Base-by-base conservation (phyloP, 768 basidiomycete species). In the Boletus speciosus region DNA sequence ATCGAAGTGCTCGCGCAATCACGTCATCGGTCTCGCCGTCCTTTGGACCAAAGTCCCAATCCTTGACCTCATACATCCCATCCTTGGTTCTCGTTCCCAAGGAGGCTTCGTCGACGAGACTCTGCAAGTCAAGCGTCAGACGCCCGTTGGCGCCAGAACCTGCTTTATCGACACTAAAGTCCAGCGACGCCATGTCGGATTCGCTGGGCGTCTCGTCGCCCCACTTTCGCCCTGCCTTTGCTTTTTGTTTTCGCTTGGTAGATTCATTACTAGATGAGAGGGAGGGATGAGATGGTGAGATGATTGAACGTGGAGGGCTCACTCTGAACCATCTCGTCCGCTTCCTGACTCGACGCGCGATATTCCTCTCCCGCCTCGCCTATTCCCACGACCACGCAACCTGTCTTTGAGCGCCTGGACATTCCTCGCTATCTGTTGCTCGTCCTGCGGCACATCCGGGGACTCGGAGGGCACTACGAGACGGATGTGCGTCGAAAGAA, bases 401-500 rank as follows among this genome's bases (percentile, higher is more conserved):
- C 92, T 80, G 49, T 81, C 86, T 71, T 95, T 97, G 50, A 99
- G 77, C 0, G 90, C 91, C 61, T 93, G 87, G 1, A 97, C 90
- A 65, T 95, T 97, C 60, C 90, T 80, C 4, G 95, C 85, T 57
- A 98, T 98, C 62, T 93, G 85, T 65, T 96, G 88, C 54, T 91
- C 93, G 57, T 94, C 92, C 39, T 81, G 78, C 2, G 82, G 75
- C 3, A 73, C 68, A 39, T 84, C 81, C 21, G 77, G 63, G 8
- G 78, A 73, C 57, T 78, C 73, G 3, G 78, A 73, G 1, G 81
- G 81, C 42, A 73, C 80, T 84, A 53, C 6, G 6, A 38, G 15
- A 35, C 5, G 36, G 6, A 31, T 15, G 25, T 19, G 8, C 6
- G 36, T 54, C 21, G 50, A 12, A 21, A 19, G 15, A n/a, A 5